Base-by-base conservation (phyloP, 192 early-diverging fungal species). In the Radiomyces spectabilis region DNA sequence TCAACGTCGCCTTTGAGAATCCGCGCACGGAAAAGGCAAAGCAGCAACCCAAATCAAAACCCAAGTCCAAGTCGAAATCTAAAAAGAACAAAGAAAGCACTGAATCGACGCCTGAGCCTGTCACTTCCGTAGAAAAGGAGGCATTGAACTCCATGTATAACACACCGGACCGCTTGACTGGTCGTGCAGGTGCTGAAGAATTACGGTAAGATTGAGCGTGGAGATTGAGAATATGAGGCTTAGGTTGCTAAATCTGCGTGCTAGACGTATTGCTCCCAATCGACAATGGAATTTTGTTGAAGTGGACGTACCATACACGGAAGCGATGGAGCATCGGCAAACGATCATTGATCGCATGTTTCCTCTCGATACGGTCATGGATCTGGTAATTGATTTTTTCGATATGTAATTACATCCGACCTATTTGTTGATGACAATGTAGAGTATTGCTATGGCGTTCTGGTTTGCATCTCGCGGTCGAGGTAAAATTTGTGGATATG, bases 1-100 rank as follows among this genome's bases (percentile, higher is more conserved):
- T 98, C 34, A 98, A 98, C 73, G 93, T 98, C 18, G 86, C 89
- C 16, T 98, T 98, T 61, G 93, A 96, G 45, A 98, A 96, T 56
- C 92, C 93, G 7, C 75, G 93, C 4, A 55, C 76, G 27, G 67
- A 69, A 29, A 75, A 76, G 42, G 72, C 74, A 3, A 62, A 57
- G 35, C 61, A 74, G 46, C 43, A 55, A 31, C 41, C 18, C 9
- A 13, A 44, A 45, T 27, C 35, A 33, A 34, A 49, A 18, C 27
- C 33, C 51, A 21, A 27, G 34, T 38, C 35, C 16, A 51, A 44
- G 27, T 60, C 39, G 37, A 76, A 51, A 32, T 71, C 53, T 41
- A 60, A 46, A 21, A 34, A 43, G 24, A 38, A 48, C 24, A 30
- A 51, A 21, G 51, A 48, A 25, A 8, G 16, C 4, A 19, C n/a